These are phyloP conservation scores for Microthlaspi erraticum DNA, from an alignment of 345 rosid species.

Conservation along the genomic window DNA sequence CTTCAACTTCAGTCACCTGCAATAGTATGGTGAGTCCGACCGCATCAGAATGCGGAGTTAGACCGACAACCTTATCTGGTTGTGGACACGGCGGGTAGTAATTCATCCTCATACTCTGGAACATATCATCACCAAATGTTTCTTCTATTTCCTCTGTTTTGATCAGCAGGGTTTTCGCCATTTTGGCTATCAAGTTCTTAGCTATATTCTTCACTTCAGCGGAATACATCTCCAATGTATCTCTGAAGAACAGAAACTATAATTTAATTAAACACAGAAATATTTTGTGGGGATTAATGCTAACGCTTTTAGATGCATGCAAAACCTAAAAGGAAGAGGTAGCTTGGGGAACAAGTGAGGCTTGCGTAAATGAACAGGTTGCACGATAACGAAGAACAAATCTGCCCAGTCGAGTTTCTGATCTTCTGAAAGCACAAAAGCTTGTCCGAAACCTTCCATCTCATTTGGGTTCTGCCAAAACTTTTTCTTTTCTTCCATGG, in stretches of 20 bases:
- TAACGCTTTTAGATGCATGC: slow-evolving; percentile 10
- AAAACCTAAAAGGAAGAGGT: slow-evolving; percentile 48
- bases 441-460: slow-evolving; percentile 47
- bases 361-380: slow-evolving; percentile 38
- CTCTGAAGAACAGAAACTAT: slow-evolving; percentile 46
- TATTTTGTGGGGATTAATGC: not conserved
- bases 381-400: slow-evolving; percentile 33
- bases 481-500: slow-evolving; percentile 47
- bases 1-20: slow-evolving; percentile 53
- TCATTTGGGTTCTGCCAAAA: slow-evolving; percentile 36
- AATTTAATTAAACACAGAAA: not conserved
- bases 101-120: slow-evolving; percentile 56
- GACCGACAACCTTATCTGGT: slow-evolving; percentile 53
- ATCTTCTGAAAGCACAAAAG: slow-evolving; percentile 43
- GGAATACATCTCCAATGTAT: slow-evolving; percentile 53
- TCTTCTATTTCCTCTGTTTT: slow-evolving; percentile 52
- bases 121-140: slow-evolving; percentile 43
- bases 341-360: slow-evolving; percentile 49
- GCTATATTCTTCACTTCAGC: slow-evolving; percentile 48
- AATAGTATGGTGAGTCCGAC: slow-evolving; percentile 56
- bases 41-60: slow-evolving; percentile 59
- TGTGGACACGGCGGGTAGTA: slow-evolving; percentile 72
- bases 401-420: slow-evolving; percentile 52
- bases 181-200: slow-evolving; percentile 42
- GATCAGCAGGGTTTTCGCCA: slow-evolving; percentile 55